phyloP scores from a whole-genome alignment of 176 grass and related monocot genomes.

The Poa pratensis region DNA sequence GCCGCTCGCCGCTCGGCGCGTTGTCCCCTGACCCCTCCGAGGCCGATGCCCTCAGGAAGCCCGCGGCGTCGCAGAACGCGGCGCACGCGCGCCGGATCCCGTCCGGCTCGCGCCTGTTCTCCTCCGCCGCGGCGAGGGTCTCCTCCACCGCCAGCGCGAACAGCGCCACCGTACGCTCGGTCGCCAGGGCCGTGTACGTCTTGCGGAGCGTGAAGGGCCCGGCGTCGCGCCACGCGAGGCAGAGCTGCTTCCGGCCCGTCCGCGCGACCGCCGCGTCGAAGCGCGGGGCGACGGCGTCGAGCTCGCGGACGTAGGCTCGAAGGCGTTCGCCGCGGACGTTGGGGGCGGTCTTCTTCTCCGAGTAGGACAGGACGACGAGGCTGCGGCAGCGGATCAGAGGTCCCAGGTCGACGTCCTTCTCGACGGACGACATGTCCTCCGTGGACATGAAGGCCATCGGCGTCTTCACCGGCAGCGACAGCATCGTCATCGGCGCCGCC shows the following conservation, averaged over 20 bases:
- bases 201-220: background rate
- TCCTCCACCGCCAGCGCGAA: slow-evolving; percentile 56
- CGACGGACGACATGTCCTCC: slow-evolving; percentile 18
- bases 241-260: slow-evolving; percentile 7
- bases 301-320: slow-evolving; percentile 48
- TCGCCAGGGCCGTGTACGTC: slow-evolving; percentile 27
- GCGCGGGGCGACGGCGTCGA: slow-evolving; percentile 44
- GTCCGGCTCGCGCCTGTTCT: slow-evolving; percentile 42
- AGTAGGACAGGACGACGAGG: slow-evolving; percentile 6
- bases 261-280: slow-evolving; percentile 50
- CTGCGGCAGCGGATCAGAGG: slow-evolving; percentile 15
- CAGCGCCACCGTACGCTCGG: slow-evolving; percentile 53
- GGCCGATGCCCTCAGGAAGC: slow-evolving; percentile 39
- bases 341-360: slow-evolving; percentile 3
- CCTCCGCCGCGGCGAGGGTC: slow-evolving; percentile 46
- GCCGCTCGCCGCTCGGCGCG: background rate
- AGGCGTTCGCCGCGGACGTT: background rate
- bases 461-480: slow-evolving; percentile 63
- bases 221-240: slow-evolving; percentile 60
- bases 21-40: background rate
- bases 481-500: slow-evolving; percentile 55
- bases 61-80: slow-evolving; percentile 57
- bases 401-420: slow-evolving; percentile 45
- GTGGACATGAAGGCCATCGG: slow-evolving; percentile 19
- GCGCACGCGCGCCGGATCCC: slow-evolving; percentile 57